Conservation (phyloP, 169 alveolate genomes). For the Cryptosporidium meleagridis region DNA sequence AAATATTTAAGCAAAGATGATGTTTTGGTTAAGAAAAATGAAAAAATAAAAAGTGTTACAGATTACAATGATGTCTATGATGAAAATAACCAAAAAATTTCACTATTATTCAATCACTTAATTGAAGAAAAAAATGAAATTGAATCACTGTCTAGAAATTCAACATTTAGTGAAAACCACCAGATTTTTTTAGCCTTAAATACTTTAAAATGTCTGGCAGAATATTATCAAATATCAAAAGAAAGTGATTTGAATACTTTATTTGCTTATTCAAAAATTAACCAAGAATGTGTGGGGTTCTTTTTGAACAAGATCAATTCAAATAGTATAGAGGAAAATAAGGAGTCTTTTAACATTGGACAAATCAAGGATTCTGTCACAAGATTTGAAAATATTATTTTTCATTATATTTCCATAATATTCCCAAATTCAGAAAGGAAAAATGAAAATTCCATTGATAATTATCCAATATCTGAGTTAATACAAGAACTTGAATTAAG, state of each 20-base stretch:
- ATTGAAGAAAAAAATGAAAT: neutral
- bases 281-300: conserved; percentile 8
- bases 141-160: neutral
- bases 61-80: conserved; percentile 2
- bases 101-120: neutral
- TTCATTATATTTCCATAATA: neutral
- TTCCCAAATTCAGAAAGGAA: neutral
- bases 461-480: neutral
- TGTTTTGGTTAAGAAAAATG: neutral
- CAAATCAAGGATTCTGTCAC: neutral
- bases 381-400: neutral
- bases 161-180: neutral
- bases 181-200: neutral
- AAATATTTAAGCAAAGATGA: conserved; percentile 35
- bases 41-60: conserved; percentile 12
- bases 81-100: conserved; percentile 14
- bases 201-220: conserved; percentile 18
- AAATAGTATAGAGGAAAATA: neutral
- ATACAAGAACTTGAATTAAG: neutral
- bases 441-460: neutral
- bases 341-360: neutral
- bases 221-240: neutral
- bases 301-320: neutral
- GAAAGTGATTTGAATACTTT: neutral
- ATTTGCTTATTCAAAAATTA: conserved; percentile 3